Evolutionary conservation across 768 basidiomycete species (phyloP), one percentile per base, ranked within the genome.

Genomic region (Lactarius hatsudake): DNA sequence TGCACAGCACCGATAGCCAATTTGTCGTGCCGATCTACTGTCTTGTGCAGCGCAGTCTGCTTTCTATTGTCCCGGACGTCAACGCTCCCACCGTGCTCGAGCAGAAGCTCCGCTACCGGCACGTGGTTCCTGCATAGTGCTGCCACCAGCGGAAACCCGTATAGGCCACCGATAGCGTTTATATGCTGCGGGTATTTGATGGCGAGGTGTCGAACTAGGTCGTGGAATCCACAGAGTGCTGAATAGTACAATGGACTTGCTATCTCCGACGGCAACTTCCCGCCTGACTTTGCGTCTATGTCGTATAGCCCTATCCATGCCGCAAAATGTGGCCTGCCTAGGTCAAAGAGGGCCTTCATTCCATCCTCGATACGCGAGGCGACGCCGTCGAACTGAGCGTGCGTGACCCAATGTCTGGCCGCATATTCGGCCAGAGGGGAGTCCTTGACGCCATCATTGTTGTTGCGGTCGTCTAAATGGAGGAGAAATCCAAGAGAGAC

Each of bases 181-280:
- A 61, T 13, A 18, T 66, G n/a, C 23, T 61, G 53, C 17, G 65
- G 65, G 20, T 58, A 20, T 20, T 45, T 61, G 23, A 4, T 5
- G 10, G 61, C 15, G 32, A 66, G 42, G 26, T 56, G 34, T 15
- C 42, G 2, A 12, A 26, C 20, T 18, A 66, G 26, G 40, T 48
- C 43, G 9, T 61, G 48, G 42, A 61, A 61, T 20, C 65, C 65
- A 20, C 53, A 61, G 12, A 61, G 10, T 2, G 65, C 32, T 0
- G 65, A 23, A 13, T 56, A 66, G 54, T 61, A 61, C 26, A 65
- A 23, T 3, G 34, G 12, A 32, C 43, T 45, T n/a, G 0, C 55
- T 36, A 7, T 62, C 61, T 38, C 38, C 26, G 4, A 20, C 3
- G 55, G 45, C 23, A 51, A 57, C 26, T 34, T 26, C 8, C 6